Evolutionary conservation across 2,329 filamentous ascomycete genomes (phyloP).

Genomic region (Aspergillus bombycis): DNA sequence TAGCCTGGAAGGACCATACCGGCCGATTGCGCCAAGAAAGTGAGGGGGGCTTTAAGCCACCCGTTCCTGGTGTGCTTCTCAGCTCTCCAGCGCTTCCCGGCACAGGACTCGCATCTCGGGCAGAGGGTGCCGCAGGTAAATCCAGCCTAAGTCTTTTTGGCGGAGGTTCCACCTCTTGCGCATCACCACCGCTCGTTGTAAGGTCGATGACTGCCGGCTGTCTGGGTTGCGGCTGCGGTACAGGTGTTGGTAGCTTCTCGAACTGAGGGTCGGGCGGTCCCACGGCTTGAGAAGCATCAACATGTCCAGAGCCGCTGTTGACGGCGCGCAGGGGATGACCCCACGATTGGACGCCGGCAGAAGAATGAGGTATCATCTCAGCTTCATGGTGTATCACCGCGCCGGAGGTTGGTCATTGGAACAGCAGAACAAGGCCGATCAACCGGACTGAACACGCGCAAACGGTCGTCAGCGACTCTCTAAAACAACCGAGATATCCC

Average conservation of each 20-base stretch:
- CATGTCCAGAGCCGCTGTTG: constrained; percentile 33
- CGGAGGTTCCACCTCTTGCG: constrained; percentile 40
- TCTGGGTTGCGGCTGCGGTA: constrained; percentile 27
- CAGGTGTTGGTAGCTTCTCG: constrained; percentile 31
- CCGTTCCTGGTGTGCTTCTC: constrained; percentile 32
- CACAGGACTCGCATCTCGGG: constrained; percentile 26
- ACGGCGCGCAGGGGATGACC: constrained; percentile 37
- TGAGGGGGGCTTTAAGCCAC: constrained; percentile 30
- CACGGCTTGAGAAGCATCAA: constrained; percentile 29
- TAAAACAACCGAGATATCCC: background rate
- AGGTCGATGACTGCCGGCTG: constrained; percentile 42
- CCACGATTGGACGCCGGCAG: constrained; percentile 44
- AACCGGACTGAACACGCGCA: background rate
- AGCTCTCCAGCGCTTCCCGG: constrained; percentile 29
- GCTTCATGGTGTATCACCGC: constrained; percentile 40
- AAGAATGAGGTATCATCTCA: constrained; percentile 47
- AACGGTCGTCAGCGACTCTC: background rate
- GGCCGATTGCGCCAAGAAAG: constrained; percentile 41
- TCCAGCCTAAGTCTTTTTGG: constrained; percentile 43
- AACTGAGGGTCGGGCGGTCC: constrained; percentile 27
- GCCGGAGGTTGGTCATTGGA: constrained; percentile 28
- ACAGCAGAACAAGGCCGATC: constrained; percentile 10
- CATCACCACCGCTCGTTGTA: constrained; percentile 32
- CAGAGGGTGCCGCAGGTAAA: constrained; percentile 25
- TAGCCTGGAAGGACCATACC: constrained; percentile 44